Evolutionary conservation across 805 yeast species (phyloP), one percentile per base, ranked within the genome.

Genomic region (Kazachstania martiniae): DNA sequence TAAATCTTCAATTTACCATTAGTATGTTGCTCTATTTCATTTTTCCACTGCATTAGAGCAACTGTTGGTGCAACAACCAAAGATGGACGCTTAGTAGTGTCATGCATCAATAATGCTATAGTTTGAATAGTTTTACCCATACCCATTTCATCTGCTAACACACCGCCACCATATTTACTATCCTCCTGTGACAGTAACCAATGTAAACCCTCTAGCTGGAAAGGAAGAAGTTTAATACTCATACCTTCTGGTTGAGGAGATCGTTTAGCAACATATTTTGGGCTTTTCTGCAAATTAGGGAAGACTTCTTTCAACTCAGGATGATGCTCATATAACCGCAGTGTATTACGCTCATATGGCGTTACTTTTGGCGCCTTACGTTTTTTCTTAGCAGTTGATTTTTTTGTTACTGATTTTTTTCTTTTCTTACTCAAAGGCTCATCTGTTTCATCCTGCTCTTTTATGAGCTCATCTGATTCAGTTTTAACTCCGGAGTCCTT

Each of bases 41-140:
- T 74, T 49, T 78, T 82, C 99, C 99, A 91, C 55, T 91, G 99
- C 81, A 91, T 83, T 28, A 91, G 61, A 0, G 97, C 97, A n/a
- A 91, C 98, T 0, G 98, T 89, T 0, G 99, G 99, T 0, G 96
- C 97, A 13, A 91, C 81, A 4, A 91, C 97, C 39, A 91, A 61
- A 42, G 77, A 83, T 8, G 96, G 96, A 8, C 72, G 61, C 42
- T 74, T 77, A 0, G 62, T 47, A 31, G 66, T 51, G 53, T 85
- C 93, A 29, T 66, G 56, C 74, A 87, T 73, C 49, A 91, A 72
- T 28, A 91, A 59, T 0, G 93, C 91, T 39, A 91, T 89, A 24
- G 95, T 89, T 59, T 91, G 98, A 31, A 91, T 87, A 1, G 99
- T 91, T 49, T 91, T 91, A 41, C 99, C 99, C 97, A 91, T 89